These are phyloP conservation scores for Fusarium multiceps DNA, from an alignment of 2,329 filamentous ascomycete genomes.

Conservation along the genomic window DNA sequence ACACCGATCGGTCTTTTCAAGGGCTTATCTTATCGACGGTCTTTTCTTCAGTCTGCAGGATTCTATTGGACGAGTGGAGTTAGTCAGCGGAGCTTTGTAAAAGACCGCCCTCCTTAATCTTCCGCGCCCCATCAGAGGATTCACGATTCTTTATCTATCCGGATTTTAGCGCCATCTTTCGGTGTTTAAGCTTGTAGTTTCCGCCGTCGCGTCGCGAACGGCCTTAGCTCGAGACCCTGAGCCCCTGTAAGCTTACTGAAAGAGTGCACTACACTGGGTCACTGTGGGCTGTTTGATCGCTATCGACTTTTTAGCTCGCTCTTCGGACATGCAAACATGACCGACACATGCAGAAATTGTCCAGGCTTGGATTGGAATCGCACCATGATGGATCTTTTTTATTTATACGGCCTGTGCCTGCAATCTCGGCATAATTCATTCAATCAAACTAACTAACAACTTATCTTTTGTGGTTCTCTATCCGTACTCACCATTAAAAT, in stretches of 20 bases:
- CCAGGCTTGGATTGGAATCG: not conserved
- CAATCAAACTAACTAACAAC: not conserved
- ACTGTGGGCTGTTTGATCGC: not conserved
- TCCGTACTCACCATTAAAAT: not conserved
- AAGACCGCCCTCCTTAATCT: not conserved
- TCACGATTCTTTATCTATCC: not conserved
- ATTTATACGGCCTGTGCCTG: constrained; percentile 3
- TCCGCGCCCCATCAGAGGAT: not conserved
- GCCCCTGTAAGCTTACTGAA: not conserved
- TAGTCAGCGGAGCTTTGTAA: not conserved
- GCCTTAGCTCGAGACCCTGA: not conserved
- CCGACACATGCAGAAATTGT: not conserved
- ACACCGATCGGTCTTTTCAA: not conserved
- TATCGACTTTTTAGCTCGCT: not conserved
- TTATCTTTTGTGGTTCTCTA: not conserved
- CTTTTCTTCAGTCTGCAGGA: not conserved
- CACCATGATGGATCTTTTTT: constrained; percentile 12
- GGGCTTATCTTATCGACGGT: not conserved
- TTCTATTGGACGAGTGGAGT: not conserved
- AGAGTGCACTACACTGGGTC: not conserved
- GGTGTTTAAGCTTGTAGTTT: not conserved
- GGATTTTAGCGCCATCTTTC: constrained; percentile 8
- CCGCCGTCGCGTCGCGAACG: not conserved
- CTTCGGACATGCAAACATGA: constrained; percentile 1
- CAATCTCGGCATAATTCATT: not conserved